phyloP scores from a whole-genome alignment of 805 yeast genomes.

The Candida suzukii region DNA sequence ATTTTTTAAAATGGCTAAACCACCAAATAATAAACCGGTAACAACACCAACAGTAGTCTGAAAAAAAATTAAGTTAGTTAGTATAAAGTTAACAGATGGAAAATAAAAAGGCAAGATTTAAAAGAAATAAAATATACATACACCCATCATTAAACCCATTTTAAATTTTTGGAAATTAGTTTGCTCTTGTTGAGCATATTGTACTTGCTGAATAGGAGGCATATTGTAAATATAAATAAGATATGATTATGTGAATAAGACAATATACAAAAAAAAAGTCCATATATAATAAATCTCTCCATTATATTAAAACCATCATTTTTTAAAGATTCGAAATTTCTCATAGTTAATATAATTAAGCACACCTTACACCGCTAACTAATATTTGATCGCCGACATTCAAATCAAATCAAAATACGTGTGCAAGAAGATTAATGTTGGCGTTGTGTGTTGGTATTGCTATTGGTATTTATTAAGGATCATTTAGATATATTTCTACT shows the following conservation, averaged over 20 bases:
- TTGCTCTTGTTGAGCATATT: slow-evolving; percentile 52
- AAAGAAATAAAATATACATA: slow-evolving; percentile 20
- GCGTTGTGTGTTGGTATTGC: too few species aligned
- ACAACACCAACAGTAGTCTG: slow-evolving; percentile 67
- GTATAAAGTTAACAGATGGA: neutral
- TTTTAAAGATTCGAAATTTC: too few species aligned
- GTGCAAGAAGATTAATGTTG: too few species aligned
- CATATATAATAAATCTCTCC: too few species aligned
- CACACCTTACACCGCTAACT: too few species aligned
- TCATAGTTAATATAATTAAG: too few species aligned
- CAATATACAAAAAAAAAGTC: too few species aligned
- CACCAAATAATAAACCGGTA: slow-evolving; percentile 92
- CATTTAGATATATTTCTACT: too few species aligned
- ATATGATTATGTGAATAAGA: neutral
- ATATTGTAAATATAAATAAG: slow-evolving; percentile 15
- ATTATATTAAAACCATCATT: too few species aligned
- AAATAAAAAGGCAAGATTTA: neutral
- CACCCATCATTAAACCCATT: slow-evolving; percentile 98
- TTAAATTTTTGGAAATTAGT: slow-evolving; percentile 90
- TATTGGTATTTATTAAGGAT: too few species aligned
- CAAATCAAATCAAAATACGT: too few species aligned
- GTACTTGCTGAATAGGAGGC: slow-evolving; percentile 69
- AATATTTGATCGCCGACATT: too few species aligned
- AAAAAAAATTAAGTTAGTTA: neutral
- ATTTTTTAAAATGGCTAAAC: slow-evolving; percentile 78